Conservation (phyloP, 2,329 filamentous ascomycete species). For the Colletotrichum godetiae region DNA sequence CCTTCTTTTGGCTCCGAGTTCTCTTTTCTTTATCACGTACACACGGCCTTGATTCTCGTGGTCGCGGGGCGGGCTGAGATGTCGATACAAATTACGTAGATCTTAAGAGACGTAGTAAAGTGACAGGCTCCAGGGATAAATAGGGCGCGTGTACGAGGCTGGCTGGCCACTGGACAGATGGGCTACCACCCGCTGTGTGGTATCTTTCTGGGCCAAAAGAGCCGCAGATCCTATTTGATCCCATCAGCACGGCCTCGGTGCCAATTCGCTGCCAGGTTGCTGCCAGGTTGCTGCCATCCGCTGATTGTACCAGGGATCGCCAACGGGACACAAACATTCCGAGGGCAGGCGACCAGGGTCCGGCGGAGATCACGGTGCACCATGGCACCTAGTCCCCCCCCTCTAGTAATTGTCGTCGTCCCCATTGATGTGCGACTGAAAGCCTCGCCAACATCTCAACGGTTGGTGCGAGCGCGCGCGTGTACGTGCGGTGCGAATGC, state of each 20-base stretch:
- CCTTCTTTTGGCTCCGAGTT: background rate
- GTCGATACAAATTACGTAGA: background rate
- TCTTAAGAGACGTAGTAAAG: background rate
- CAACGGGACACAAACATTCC: conserved; percentile 26
- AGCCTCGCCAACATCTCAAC: background rate
- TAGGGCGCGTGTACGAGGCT: background rate
- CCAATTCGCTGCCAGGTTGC: conserved; percentile 24
- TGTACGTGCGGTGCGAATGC: conserved; percentile 6
- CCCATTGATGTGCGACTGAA: background rate
- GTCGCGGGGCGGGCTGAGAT: background rate
- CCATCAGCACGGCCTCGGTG: conserved; percentile 27
- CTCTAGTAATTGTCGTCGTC: background rate
- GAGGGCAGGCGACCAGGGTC: conserved; percentile 13
- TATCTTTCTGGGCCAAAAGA: background rate
- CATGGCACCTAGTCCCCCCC: background rate
- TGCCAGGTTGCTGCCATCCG: conserved; percentile 23
- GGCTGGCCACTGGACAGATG: background rate
- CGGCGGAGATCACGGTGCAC: background rate
- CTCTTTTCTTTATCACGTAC: background rate
- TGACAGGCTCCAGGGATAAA: background rate
- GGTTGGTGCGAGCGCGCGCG: background rate
- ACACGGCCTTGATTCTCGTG: background rate
- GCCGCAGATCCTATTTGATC: conserved; percentile 23
- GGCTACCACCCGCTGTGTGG: conserved; percentile 1
- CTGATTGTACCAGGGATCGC: conserved; percentile 16